Conservation (phyloP, 257 asterid species). For the Fraxinus pennsylvanica region DNA sequence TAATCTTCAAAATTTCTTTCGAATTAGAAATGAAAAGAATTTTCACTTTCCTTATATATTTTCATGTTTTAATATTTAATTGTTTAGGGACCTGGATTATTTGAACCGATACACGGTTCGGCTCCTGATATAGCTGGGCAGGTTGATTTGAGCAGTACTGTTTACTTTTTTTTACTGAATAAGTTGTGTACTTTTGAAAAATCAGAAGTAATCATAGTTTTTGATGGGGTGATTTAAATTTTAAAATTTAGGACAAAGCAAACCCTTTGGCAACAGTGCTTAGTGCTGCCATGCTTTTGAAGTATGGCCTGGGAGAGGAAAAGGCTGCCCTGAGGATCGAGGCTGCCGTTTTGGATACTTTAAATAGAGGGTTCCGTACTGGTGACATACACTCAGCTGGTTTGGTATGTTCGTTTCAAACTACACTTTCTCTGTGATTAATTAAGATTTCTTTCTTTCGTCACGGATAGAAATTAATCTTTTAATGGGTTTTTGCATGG, state of each 20-base stretch:
- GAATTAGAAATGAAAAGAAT: neutral
- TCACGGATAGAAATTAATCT: neutral
- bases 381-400: constrained; percentile 85
- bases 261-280: constrained; percentile 89
- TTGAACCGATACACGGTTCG: constrained; percentile 98
- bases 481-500: neutral
- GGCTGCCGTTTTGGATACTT: constrained; percentile 73
- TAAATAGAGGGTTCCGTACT: constrained; percentile 83
- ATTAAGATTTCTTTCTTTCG: neutral
- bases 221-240: neutral
- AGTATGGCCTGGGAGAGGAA: constrained; percentile 90
- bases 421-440: neutral
- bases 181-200: neutral
- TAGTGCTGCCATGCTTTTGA: constrained; percentile 96
- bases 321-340: constrained; percentile 91
- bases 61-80: constrained; percentile 18
- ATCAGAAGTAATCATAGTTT: neutral
- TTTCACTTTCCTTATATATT: neutral
- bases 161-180: neutral
- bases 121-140: constrained; percentile 99
- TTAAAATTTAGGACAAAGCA: constrained; percentile 74
- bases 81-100: constrained; percentile 90
- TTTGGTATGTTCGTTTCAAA: constrained; percentile 41
- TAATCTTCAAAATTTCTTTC: neutral
- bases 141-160: constrained; percentile 43